phyloP scores from a whole-genome alignment of 352 stramenopile genomes.

The Pythium grandisporangium region DNA sequence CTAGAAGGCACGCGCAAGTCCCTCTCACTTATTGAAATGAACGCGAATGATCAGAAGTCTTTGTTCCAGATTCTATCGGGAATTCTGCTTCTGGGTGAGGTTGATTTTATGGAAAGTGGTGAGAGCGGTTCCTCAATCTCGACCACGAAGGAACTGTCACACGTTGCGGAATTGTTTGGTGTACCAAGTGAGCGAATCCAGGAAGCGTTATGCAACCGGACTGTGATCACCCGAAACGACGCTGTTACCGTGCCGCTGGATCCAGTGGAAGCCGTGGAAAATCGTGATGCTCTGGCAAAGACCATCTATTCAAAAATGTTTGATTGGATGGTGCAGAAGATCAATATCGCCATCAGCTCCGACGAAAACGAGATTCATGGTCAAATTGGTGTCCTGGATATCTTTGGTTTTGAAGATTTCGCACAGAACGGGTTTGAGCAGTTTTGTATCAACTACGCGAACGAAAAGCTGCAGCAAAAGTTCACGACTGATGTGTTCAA shows the following conservation, averaged over 20 bases:
- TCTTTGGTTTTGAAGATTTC: conserved; percentile 99
- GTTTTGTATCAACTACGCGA: conserved; percentile 92
- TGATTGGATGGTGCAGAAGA: conserved; percentile 94
- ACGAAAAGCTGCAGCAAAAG: conserved; percentile 89
- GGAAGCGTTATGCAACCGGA: conserved; percentile 87
- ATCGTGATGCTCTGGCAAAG: conserved; percentile 94
- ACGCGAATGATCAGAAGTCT: conserved; percentile 33
- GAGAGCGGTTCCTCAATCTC: conserved; percentile 72
- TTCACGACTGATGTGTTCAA: conserved; percentile 96
- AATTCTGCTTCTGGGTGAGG: conserved; percentile 95
- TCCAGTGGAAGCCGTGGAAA: conserved; percentile 87
- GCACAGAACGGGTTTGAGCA: conserved; percentile 89
- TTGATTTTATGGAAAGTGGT: conserved; percentile 81
- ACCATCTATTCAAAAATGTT: conserved; percentile 98
- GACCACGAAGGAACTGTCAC: conserved; percentile 38
- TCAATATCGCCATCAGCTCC: conserved; percentile 81
- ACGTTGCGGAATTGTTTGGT: conserved; percentile 87
- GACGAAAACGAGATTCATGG: conserved; percentile 59
- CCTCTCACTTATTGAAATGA: conserved; percentile 69
- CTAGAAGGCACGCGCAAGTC: conserved; percentile 70
- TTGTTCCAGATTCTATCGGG: conserved; percentile 86
- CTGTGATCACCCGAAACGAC: conserved; percentile 87
- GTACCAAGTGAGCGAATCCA: conserved; percentile 83
- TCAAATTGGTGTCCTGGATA: conserved; percentile 96
- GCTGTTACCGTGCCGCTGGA: conserved; percentile 78